Conservation (phyloP, 129 eudicot genomes). For the Centrapalus pauciflorus region DNA sequence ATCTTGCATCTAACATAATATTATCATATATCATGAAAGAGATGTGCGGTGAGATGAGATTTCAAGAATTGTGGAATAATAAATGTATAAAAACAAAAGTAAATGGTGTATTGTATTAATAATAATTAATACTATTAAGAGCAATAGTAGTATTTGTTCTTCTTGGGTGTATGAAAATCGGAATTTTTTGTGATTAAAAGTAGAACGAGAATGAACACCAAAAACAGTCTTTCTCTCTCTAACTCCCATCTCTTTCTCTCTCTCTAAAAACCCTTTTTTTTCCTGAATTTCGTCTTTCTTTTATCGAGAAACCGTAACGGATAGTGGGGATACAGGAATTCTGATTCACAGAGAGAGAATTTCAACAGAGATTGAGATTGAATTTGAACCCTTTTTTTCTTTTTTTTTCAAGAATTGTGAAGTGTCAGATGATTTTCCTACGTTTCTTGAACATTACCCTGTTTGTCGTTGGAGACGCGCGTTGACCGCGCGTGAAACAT, state of each 20-base stretch:
- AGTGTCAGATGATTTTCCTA: constrained; percentile 26
- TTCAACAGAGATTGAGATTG: background rate
- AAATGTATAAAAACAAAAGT: constrained; percentile 24
- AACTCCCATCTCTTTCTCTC: constrained; percentile 22
- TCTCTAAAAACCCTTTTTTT: constrained; percentile 12
- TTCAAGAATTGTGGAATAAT: constrained; percentile 29
- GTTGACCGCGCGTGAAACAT: background rate
- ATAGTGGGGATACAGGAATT: constrained; percentile 8
- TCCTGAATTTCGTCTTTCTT: constrained; percentile 13
- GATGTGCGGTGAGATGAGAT: constrained; percentile 68
- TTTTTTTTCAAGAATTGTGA: background rate
- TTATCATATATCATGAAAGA: constrained; percentile 30
- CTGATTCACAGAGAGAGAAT: background rate
- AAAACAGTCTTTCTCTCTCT: constrained; percentile 49
- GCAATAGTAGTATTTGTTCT: constrained; percentile 24
- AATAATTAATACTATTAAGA: constrained; percentile 10
- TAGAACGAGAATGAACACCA: constrained; percentile 36
- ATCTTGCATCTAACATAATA: constrained; percentile 16
- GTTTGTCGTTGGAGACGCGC: background rate
- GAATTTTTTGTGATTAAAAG: constrained; percentile 30
- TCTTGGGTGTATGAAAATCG: constrained; percentile 28
- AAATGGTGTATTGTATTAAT: constrained; percentile 20
- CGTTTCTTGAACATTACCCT: constrained; percentile 5
- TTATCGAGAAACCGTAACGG: constrained; percentile 30
- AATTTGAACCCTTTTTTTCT: background rate